phyloP scores from a whole-genome alignment of 2,329 filamentous ascomycete genomes.

The Penicillium sp. region DNA sequence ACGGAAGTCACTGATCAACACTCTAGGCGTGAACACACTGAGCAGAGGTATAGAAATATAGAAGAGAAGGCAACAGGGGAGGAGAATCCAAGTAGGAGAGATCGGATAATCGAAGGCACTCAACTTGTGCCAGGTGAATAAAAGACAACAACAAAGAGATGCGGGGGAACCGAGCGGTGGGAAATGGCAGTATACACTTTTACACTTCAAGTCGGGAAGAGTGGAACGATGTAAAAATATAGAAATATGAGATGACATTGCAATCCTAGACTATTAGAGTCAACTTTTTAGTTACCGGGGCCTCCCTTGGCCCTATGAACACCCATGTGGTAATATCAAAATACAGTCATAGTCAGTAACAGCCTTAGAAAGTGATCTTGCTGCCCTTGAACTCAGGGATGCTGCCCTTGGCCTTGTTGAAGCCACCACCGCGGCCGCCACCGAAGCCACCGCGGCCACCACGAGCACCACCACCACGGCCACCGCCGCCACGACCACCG shows the following conservation, averaged over 20 bases:
- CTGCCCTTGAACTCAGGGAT: slow-evolving; percentile 68
- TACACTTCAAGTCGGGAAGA: background rate
- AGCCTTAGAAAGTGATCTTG: slow-evolving; percentile 66
- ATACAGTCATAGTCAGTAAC: slow-evolving; percentile 13
- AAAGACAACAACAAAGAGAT: slow-evolving; percentile 4
- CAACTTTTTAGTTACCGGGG: slow-evolving; percentile 22
- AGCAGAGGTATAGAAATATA: background rate
- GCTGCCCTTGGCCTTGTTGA: slow-evolving; percentile 51
- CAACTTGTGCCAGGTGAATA: background rate
- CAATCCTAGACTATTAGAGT: slow-evolving; percentile 11
- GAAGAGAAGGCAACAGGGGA: background rate
- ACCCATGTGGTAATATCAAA: slow-evolving; percentile 8
- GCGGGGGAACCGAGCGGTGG: slow-evolving; percentile 4
- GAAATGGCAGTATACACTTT: slow-evolving; percentile 5
- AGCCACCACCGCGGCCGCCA: slow-evolving; percentile 49
- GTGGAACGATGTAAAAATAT: background rate
- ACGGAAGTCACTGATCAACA: slow-evolving; percentile 8
- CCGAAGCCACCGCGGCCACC: slow-evolving; percentile 52
- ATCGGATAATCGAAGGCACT: too few relatives aligned
- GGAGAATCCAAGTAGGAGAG: background rate
- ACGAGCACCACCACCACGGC: slow-evolving; percentile 47
- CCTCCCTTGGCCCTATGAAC: slow-evolving; percentile 19
- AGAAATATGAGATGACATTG: slow-evolving; percentile 19
- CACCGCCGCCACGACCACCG: slow-evolving; percentile 51
- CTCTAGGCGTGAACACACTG: background rate